Evolutionary conservation across 2,329 filamentous ascomycete species (phyloP).

Genomic region (Beauveria sp.): DNA sequence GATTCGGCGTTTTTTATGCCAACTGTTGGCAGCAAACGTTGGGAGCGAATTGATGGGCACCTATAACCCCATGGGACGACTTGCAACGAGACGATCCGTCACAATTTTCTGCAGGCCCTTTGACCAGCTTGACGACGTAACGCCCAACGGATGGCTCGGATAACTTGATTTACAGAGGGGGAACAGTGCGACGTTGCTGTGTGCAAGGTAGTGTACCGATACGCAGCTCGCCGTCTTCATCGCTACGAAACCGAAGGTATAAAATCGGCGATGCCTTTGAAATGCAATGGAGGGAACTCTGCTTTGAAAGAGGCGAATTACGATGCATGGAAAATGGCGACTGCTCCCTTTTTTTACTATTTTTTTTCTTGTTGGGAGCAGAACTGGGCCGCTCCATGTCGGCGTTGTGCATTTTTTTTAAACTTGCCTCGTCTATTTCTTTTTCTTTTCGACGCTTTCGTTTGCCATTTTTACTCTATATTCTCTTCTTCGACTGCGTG

Average conservation of each 20-base stretch:
- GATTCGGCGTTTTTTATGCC: slow-evolving; percentile 3
- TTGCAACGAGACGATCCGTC: not conserved
- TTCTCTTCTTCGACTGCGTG: not conserved
- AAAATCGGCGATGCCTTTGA: not conserved
- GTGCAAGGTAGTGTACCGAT: slow-evolving; percentile 12
- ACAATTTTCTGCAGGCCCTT: not conserved
- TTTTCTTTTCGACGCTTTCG: not conserved
- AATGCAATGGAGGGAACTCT: not conserved
- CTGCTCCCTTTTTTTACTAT: slow-evolving; percentile 7
- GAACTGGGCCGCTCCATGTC: not conserved
- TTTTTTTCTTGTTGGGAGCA: slow-evolving; percentile 7
- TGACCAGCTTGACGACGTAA: not conserved
- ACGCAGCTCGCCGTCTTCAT: not conserved
- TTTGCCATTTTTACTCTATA: slow-evolving; percentile 2
- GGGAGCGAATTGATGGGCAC: not conserved
- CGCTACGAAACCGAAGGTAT: not conserved
- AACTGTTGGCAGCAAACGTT: not conserved
- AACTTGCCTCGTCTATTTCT: slow-evolving; percentile 4
- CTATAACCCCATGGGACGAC: not conserved
- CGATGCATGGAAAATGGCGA: not conserved
- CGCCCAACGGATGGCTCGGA: not conserved
- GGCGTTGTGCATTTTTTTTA: slow-evolving; percentile 4
- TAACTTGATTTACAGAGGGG: not conserved
- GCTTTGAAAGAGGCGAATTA: not conserved
- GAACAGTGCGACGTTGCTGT: not conserved